These are phyloP conservation scores for Malus fusca DNA, from an alignment of 306 rosid genomes.

Conservation along the genomic window DNA sequence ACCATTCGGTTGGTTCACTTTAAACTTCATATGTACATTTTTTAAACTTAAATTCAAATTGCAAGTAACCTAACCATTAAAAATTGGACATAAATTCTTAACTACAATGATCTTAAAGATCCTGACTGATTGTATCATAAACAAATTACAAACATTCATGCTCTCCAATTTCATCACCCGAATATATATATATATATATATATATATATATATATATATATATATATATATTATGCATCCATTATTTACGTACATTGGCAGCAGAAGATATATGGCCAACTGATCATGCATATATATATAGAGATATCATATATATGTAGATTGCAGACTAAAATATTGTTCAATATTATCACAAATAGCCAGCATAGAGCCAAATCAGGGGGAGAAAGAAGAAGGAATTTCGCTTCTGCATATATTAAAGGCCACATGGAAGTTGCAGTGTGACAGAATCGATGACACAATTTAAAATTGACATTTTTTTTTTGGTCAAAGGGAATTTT, in stretches of 20 bases:
- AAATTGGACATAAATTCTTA: neutral
- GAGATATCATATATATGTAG: neutral
- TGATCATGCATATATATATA: neutral
- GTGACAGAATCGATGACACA: neutral
- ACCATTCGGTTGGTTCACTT: too few species aligned
- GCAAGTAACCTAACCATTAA: neutral
- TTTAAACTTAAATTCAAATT: too few species aligned
- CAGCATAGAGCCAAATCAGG: neutral
- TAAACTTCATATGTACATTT: neutral
- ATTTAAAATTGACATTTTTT: neutral
- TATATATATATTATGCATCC: neutral
- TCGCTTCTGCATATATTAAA: neutral
- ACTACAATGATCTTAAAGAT: neutral
- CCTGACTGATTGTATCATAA: neutral
- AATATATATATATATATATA: neutral
- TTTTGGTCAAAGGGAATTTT: too few species aligned
- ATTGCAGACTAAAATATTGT: neutral
- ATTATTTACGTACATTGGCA: neutral
- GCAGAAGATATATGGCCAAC: too few species aligned
- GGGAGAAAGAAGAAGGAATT: neutral
- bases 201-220: neutral
- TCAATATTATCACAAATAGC: neutral
- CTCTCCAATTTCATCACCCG: neutral
- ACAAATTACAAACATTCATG: neutral
- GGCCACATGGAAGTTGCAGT: neutral